Evolutionary conservation across 495 filamentous ascomycete species (phyloP), one percentile per base, ranked within the genome.

Genomic region (Margaritispora aquatica): DNA sequence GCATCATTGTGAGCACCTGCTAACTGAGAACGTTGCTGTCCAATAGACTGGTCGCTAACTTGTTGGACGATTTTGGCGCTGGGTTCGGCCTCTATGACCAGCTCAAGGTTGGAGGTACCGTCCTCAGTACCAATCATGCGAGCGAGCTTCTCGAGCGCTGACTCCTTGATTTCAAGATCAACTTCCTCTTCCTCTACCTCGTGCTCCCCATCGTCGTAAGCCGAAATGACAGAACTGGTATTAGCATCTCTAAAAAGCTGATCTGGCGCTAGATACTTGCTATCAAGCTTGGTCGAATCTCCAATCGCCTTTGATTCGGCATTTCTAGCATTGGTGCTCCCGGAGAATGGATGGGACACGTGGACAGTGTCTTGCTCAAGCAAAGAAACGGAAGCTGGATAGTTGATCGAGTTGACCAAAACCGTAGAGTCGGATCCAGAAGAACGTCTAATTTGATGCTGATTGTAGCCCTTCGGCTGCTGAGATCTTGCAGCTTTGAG

Each of bases 71-170:
- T n/a, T 19, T n/a, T n/a, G 4, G 4, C 47, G 20, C 9, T 22
- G 11, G n/a, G 20, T 10, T 24, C 47, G 3, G 2, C 47, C 11
- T 26, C 8, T 22, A 8, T n/a, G 4, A n/a, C 11, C 47, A 4
- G 23, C 21, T 5, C n/a, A 50, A 24, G 10, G 5, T 11, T 10
- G 2, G 47, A 24, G 7, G 17, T 2, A 10, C 21, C n/a, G 13
- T 19, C 13, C n/a, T 50, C 20, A 22, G 47, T 24, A 9, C 22
- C 41, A 21, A 46, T 36, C 34, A 60, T 17, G 2, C 34, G n/a
- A 2, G 59, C 59, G 23, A 62, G 24, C 17, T 47, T 57, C 23
- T 62, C 59, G 27, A 63, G 26, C 5, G 60, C 7, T 20, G 55
- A 58, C 20, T 58, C 55, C 17, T 59, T 44, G 7, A 56, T 47